Base-by-base conservation (phyloP, 2,329 filamentous ascomycete species). In the Apiospora phragmitis region DNA sequence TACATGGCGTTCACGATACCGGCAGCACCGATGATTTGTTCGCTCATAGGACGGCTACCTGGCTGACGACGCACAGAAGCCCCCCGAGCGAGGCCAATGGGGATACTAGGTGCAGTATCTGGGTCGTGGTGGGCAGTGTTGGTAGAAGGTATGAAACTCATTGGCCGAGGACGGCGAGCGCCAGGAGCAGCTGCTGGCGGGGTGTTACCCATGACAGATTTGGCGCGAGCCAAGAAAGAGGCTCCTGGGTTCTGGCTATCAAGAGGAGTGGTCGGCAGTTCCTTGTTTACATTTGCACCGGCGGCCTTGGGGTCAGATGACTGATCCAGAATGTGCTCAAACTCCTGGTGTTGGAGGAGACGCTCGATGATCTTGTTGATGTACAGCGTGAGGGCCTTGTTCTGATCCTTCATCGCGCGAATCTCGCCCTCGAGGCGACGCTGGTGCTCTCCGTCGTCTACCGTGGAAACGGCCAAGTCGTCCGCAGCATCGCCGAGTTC, bases 281-380 rank as follows among this genome's bases (percentile, higher is more conserved):
- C 94, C 81, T 97, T 97, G 81, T 96, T 92, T 47, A 86, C 88
- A 78, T 92, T 88, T 41, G 80, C 80, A 69, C 80, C 76, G 38
- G 84, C 83, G 38, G 84, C 83, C 76, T 90, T 90, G 74, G 85
- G 84, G 70, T 92, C 89, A 68, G 89, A 89, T 11, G 92, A 93
- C 80, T 94, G 93, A 79, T 97, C 94, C 51, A 98, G 87, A 72
- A 98, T 97, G 73, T 94, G 91, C 83, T 99, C 95, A 75, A 97
- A 98, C 75, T 97, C 95, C 78, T 97, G 93, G 82, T 98, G 93
- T 79, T 97, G 93, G 73, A 99, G 88, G 62, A 99, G 89, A 70
- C 96, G 93, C 81, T 96, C 96, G 80, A 99, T 97, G 81, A 99
- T 98, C 84, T 96, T 97, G 88, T 98, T 97, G 85, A 99, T 98